phyloP scores from a whole-genome alignment of 805 yeast species.

The Torulaspora delbrueckii region DNA sequence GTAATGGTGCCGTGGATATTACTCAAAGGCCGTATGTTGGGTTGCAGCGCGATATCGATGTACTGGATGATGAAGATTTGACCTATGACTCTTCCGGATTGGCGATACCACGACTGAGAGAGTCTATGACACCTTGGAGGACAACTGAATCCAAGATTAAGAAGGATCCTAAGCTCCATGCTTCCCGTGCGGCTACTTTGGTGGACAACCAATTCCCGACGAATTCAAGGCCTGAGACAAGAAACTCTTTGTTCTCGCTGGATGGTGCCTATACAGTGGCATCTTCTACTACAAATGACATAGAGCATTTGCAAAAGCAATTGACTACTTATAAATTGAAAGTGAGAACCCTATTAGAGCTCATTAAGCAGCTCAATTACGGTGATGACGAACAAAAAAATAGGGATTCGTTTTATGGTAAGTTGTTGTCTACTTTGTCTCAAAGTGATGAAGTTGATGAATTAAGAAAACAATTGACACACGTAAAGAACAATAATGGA shows the following conservation, averaged over 20 bases:
- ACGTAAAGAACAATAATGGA: conserved; percentile 15
- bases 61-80: conserved; percentile 4
- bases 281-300: conserved; percentile 26
- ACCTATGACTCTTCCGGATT: conserved; percentile 16
- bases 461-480: conserved; percentile 9
- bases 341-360: conserved; percentile 34
- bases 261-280: conserved; percentile 13
- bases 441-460: conserved; percentile 23
- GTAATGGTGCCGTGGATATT: background rate
- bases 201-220: conserved; percentile 17
- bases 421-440: conserved; percentile 18
- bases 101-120: conserved; percentile 34
- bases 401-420: conserved; percentile 23
- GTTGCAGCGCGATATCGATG: background rate
- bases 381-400: conserved; percentile 7
- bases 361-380: conserved; percentile 23
- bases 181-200: conserved; percentile 7
- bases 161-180: conserved; percentile 1
- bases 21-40: background rate
- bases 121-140: conserved; percentile 39
- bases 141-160: conserved; percentile 17
- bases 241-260: conserved; percentile 21
- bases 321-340: conserved; percentile 40
- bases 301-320: conserved; percentile 39
- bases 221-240: conserved; percentile 16